These are phyloP conservation scores for Dothistroma pini DNA, from an alignment of 2,329 filamentous ascomycete species.

Conservation along the genomic window DNA sequence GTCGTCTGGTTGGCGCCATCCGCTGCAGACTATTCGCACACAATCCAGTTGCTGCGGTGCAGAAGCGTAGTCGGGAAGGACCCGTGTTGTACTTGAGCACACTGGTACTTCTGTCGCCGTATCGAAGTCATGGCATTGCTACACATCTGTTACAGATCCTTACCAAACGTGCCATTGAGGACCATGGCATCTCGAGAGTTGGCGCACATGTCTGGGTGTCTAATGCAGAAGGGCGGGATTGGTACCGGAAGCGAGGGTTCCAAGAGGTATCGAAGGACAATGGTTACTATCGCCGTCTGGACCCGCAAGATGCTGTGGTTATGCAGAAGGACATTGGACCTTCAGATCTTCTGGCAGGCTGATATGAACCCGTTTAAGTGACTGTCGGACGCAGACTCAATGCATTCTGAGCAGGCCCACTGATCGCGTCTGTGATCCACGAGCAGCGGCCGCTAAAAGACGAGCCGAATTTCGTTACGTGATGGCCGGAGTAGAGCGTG, in stretches of 20 bases:
- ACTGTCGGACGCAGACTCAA: neutral
- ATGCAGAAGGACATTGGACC: slow-evolving; percentile 44
- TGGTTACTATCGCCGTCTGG: slow-evolving; percentile 58
- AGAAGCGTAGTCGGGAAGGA: slow-evolving; percentile 12
- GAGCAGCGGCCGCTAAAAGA: too few relatives aligned
- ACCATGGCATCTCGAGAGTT: slow-evolving; percentile 51
- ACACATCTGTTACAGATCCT: slow-evolving; percentile 49
- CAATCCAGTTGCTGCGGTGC: slow-evolving; percentile 5
- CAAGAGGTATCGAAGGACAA: slow-evolving; percentile 49
- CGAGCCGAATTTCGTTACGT: too few relatives aligned
- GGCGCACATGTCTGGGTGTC: slow-evolving; percentile 63
- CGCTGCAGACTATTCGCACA: slow-evolving; percentile 44
- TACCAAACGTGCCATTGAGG: slow-evolving; percentile 37
- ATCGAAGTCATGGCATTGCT: slow-evolving; percentile 56
- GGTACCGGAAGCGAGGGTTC: slow-evolving; percentile 60
- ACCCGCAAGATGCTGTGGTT: slow-evolving; percentile 52
- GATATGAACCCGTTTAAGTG: neutral
- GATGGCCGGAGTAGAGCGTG: too few relatives aligned
- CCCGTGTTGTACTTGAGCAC: slow-evolving; percentile 59
- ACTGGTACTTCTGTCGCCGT: slow-evolving; percentile 57
- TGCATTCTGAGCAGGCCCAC: neutral
- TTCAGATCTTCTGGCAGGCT: slow-evolving; percentile 18
- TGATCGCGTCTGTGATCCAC: too few relatives aligned
- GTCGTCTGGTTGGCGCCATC: slow-evolving; percentile 45
- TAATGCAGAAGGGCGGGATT: slow-evolving; percentile 57